Conservation (phyloP, 1,139 yeast species). For the Pneumocystis jirovecii region DNA sequence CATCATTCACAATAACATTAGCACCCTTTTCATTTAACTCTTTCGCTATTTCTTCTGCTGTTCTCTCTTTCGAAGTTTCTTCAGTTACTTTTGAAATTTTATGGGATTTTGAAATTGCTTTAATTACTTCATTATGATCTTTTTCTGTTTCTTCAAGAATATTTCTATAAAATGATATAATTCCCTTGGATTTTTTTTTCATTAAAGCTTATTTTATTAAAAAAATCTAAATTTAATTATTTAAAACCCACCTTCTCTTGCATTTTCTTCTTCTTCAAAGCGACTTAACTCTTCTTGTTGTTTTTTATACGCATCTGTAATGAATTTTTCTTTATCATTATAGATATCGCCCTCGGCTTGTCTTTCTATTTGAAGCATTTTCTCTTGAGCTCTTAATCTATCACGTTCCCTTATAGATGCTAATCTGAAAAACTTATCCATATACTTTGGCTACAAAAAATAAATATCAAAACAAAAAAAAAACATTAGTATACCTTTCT, state of each 20-base stretch:
- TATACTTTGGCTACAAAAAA: conserved; percentile 25
- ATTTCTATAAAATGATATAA: conserved; percentile 17
- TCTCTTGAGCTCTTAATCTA: conserved; percentile 24
- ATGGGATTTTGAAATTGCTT: conserved; percentile 9
- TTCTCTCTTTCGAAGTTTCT: conserved; percentile 11
- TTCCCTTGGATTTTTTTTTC: conserved; percentile 7
- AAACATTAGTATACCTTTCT: conserved; percentile 4
- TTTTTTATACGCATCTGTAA: conserved; percentile 30
- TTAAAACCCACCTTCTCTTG: conserved; percentile 15
- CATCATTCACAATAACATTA: conserved; percentile 19
- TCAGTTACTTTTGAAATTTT: neutral
- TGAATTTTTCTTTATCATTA: conserved; percentile 31
- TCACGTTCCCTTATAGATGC: conserved; percentile 30
- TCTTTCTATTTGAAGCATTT: conserved; percentile 21
- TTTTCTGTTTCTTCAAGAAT: conserved; percentile 18
- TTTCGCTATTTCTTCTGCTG: conserved; percentile 10
- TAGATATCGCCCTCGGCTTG: conserved; percentile 27
- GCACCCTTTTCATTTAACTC: conserved; percentile 16
- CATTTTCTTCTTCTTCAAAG: conserved; percentile 19
- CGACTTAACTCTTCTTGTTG: conserved; percentile 24
- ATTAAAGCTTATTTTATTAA: neutral
- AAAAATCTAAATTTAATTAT: neutral
- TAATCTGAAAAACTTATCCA: conserved; percentile 27
- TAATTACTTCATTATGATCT: conserved; percentile 17
- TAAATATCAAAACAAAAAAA: conserved; percentile 8